Evolutionary conservation across 106 monocot genomes (phyloP).

Genomic region (Dendrobium officinale): DNA sequence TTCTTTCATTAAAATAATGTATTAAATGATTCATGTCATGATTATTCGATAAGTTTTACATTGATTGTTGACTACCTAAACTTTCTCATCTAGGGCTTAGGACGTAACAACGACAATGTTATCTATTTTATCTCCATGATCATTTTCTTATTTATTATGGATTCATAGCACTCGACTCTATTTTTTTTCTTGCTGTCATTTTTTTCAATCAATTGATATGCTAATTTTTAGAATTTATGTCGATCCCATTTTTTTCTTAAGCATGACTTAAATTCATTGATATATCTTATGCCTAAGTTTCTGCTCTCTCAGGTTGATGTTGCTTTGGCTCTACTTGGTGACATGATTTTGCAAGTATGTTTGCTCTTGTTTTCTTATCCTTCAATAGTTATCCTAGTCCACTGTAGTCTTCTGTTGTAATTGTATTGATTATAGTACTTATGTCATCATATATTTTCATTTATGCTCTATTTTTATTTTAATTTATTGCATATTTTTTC

Average conservation of each 20-base stretch:
- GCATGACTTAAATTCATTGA: not conserved
- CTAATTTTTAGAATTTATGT: not conserved
- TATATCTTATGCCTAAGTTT: not conserved
- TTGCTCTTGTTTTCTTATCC: not conserved
- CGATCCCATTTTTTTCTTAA: not conserved
- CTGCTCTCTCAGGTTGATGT: constrained; percentile 44
- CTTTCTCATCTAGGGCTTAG: too few relatives aligned
- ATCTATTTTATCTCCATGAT: too few relatives aligned
- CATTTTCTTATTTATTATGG: too few relatives aligned
- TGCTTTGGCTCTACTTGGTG: constrained; percentile 56
- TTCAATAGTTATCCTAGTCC: not conserved
- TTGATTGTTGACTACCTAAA: too few relatives aligned
- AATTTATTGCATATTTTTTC: not conserved
- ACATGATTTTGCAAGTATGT: constrained; percentile 48
- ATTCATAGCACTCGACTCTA: not conserved
- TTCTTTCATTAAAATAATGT: too few relatives aligned
- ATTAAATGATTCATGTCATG: too few relatives aligned
- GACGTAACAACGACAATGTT: too few relatives aligned
- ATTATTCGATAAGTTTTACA: too few relatives aligned
- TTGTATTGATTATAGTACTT: not conserved
- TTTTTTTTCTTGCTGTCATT: not conserved
- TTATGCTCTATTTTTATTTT: not conserved
- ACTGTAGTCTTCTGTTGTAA: not conserved
- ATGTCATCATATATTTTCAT: not conserved
- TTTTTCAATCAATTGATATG: not conserved